Base-by-base conservation (phyloP, 805 yeast genomes). In the Yarrowia sp. region DNA sequence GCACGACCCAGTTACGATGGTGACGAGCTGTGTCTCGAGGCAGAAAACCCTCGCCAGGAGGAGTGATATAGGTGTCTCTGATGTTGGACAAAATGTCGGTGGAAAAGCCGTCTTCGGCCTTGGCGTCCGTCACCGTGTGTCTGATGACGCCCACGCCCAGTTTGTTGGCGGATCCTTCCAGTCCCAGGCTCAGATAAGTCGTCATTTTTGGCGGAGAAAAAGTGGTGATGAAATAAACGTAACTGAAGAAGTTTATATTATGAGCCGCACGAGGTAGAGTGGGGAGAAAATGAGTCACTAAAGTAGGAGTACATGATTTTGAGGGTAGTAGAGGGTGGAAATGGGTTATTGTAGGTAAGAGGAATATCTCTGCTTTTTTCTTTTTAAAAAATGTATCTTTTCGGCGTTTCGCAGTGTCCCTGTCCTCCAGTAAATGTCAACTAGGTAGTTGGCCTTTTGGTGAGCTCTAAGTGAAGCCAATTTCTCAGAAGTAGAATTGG, bases 11-110 rank as follows among this genome's bases (percentile, higher is more conserved):
- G 75, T 91, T 90, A 46, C 98, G 78, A 74, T 95, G 99, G 74
- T 95, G 99, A 69, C 97, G 81, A 4, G 99, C 98, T 0, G 98
- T 92, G 72, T 95, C 99, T 66, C 98, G 77, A 1, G 99, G 99
- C 48, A 95, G 76, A 71, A 95, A 95, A 1, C 99, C 99, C 76
- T 95, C 98, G 1, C 99, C 99, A 1, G 98, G 97, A 9, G 99
- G 99, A 0, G 98, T 88, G 33, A 89, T 81, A 73, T 93, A 95
- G 0, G 99, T 95, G 74, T 95, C 97, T 80, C 99, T 83, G 41
- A 95, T 85, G 75, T 95, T 95, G n/a, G 96, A 79, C 35, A 95
- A 79, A 1, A 95, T 89, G 66, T 82, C 83, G 0, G 97, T 96
- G 40, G 85, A 77, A 70, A 90, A 89, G 8, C 81, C 80, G 33